Conservation (phyloP, 495 filamentous ascomycete genomes). For the Annulohypoxylon bovei region DNA sequence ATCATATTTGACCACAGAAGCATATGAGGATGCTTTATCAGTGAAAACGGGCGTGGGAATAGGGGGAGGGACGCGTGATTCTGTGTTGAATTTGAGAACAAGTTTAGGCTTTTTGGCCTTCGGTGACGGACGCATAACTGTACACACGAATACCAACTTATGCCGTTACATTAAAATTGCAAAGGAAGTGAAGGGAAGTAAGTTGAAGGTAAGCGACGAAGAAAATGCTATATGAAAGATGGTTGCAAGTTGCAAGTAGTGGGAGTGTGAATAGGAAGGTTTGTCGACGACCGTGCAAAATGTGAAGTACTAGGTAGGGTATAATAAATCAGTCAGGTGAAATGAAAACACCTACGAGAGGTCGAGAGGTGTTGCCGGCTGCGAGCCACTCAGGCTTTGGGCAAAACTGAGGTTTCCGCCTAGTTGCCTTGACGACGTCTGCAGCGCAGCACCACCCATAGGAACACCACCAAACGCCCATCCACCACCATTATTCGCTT, state of each 20-base stretch:
- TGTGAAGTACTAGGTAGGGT: background rate
- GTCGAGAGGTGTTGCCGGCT: constrained; percentile 78
- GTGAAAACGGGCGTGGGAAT: background rate
- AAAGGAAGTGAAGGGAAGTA: background rate
- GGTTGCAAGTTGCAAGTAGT: background rate
- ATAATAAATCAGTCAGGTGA: background rate
- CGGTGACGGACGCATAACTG: background rate
- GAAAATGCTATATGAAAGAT: background rate
- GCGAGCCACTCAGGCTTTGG: constrained; percentile 80
- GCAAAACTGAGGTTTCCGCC: constrained; percentile 80
- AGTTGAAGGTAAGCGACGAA: background rate
- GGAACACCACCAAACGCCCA: constrained; percentile 80
- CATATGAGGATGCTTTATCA: constrained; percentile 9
- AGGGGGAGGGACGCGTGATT: background rate
- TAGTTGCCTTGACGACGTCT: constrained; percentile 59
- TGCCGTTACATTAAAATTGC: background rate
- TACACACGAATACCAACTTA: background rate
- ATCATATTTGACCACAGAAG: background rate
- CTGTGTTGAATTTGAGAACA: background rate
- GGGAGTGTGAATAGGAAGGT: background rate
- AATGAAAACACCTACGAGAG: constrained; percentile 73
- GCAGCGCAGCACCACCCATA: constrained; percentile 70
- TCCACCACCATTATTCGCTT: constrained; percentile 71
- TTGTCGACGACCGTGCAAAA: background rate
- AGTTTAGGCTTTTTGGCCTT: background rate